A percentile compares a stretch with the other conserved stretches of the same genome.
Evolutionary conservation across 2,329 filamentous ascomycete genomes (phyloP).

Genomic region (Scedosporium apiospermum): DNA sequence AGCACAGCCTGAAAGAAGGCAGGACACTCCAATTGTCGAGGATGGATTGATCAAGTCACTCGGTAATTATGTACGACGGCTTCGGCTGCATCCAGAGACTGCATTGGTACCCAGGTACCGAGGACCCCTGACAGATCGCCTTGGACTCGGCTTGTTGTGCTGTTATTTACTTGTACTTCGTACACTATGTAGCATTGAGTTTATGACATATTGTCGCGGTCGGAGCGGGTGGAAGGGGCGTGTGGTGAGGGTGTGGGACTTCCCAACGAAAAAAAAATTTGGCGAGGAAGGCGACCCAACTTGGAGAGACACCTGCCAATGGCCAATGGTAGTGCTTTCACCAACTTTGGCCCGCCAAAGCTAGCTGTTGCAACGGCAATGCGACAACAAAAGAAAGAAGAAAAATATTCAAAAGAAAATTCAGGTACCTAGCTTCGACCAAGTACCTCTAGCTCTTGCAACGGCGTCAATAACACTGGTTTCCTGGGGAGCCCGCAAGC

Average conservation of each 20-base stretch:
- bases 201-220: too few relatives aligned
- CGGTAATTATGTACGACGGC: background rate
- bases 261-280: conserved; percentile 1
- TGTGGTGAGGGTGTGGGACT: background rate
- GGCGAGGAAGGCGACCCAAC: background rate
- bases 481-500: background rate
- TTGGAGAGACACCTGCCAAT: background rate
- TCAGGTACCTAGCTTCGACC: background rate
- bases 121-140: background rate
- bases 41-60: background rate
- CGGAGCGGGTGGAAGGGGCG: background rate
- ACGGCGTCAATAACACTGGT: background rate
- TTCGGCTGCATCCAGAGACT: background rate
- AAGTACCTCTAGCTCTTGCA: background rate
- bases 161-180: too few relatives aligned
- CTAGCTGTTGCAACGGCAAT: background rate
- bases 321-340: background rate
- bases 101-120: conserved; percentile 2
- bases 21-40: too few relatives aligned
- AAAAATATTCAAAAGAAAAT: background rate
- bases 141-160: background rate
- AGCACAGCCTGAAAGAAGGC: too few relatives aligned
- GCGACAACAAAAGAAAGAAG: background rate
- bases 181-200: too few relatives aligned
- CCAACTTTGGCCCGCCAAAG: background rate